Evolutionary conservation across 2,329 filamentous ascomycete species (phyloP), one percentile per base, ranked within the genome.

Genomic region (Endothia cerciana): DNA sequence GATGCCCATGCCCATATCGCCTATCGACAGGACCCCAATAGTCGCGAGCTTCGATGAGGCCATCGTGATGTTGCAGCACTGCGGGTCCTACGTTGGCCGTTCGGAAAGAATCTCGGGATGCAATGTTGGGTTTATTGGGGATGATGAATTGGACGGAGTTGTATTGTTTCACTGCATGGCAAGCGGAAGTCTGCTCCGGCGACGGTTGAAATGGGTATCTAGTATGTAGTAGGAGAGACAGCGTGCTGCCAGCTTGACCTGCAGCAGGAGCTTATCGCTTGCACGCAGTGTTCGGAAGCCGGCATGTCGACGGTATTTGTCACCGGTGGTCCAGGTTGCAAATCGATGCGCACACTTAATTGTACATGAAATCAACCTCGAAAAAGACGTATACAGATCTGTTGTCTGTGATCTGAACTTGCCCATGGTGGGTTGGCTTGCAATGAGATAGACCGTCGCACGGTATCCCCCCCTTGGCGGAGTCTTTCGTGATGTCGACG

Each of bases 1-100:
- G 51, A 86, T 81, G 51, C 83, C 83, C 65, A 79, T 75, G 60
- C 83, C 83, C 83, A 86, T 86, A 69, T 85, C 83, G 10, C 84
- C 83, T 63, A 85, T 79, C 45, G 83, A 86, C 69, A 85, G 71
- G 65, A 85, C 79, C 64, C 81, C 83, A 45, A 86, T 74, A 66
- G 77, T 81, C 40, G 75, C 72, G n/a, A 67, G 65, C 41, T 62
- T 67, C 4, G 67, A 36, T 15, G 67, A 55, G 17, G 65, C 62
- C 67, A 69, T 69, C 19, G 63, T 57, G n/a, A n/a, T 45, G 47
- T 17, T 17, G 47, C 28, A 7, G 11, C 10, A 28, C 13, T 22
- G 13, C 22, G 47, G 28, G 33, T 36, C 33, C 10, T 36, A 36
- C 6, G 5, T 36, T 36, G 33, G n/a, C 4, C n/a, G 7, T 47